A percentile compares a stretch with the other conserved stretches of the same genome.
Conservation (phyloP, 2,329 filamentous ascomycete genomes). For the Didymosphaeria variabile region DNA sequence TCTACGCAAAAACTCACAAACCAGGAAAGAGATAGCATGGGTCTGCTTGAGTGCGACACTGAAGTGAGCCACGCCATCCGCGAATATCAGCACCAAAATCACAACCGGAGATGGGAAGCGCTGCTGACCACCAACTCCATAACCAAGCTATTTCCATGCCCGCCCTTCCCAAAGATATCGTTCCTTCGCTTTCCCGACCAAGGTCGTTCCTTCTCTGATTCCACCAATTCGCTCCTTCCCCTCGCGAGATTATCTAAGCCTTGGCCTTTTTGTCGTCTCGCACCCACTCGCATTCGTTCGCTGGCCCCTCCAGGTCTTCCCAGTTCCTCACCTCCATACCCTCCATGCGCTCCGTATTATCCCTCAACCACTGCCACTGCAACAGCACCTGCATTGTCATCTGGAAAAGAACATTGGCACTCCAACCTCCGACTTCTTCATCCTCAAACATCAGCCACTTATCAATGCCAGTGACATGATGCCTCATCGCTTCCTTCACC, state of each 20-base stretch:
- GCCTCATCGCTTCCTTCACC: constrained; percentile 38
- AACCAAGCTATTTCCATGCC: not conserved
- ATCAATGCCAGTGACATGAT: constrained; percentile 41
- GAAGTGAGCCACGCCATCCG: constrained; percentile 3
- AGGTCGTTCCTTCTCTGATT: not conserved
- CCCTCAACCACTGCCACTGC: constrained; percentile 42
- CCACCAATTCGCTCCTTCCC: not conserved
- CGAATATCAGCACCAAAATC: not conserved
- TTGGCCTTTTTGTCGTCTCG: constrained; percentile 21
- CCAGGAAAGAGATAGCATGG: not conserved
- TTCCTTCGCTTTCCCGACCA: not conserved
- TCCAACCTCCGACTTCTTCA: constrained; percentile 30
- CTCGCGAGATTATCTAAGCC: not conserved
- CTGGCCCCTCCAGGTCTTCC: constrained; percentile 33
- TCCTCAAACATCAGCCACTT: constrained; percentile 31
- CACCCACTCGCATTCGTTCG: constrained; percentile 40
- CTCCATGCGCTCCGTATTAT: constrained; percentile 33
- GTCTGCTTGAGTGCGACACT: not conserved
- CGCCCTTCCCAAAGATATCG: not conserved
- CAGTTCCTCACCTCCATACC: constrained; percentile 37
- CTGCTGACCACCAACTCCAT: constrained; percentile 5
- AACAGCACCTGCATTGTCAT: constrained; percentile 25
- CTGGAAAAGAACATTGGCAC: constrained; percentile 15
- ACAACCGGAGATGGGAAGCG: constrained; percentile 3
- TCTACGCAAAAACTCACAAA: not conserved